Evolutionary conservation across 768 basidiomycete species (phyloP).

Genomic region (Xerocomellus dryophilus): DNA sequence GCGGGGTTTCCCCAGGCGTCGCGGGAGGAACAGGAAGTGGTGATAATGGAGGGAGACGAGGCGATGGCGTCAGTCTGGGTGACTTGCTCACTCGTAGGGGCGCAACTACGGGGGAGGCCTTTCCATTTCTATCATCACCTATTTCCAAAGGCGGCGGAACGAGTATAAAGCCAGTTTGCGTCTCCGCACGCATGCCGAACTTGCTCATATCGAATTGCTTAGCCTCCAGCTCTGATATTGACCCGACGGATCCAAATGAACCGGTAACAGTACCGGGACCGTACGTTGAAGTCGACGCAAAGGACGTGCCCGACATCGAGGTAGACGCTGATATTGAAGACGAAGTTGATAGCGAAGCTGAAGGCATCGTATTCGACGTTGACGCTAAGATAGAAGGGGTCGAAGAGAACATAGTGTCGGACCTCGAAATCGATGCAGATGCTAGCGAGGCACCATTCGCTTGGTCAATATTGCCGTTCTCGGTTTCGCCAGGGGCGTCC

Average conservation of each 20-base stretch:
- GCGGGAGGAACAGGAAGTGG: conserved; percentile 11
- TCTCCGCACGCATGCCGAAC: background rate
- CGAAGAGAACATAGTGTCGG: background rate
- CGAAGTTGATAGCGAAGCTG: conserved; percentile 19
- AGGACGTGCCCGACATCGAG: conserved; percentile 12
- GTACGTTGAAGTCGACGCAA: conserved; percentile 17
- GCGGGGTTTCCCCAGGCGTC: background rate
- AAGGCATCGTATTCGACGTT: conserved; percentile 1
- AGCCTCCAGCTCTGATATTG: conserved; percentile 22
- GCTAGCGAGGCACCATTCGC: background rate
- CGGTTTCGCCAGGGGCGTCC: conserved; percentile 10
- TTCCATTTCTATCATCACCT: conserved; percentile 1
- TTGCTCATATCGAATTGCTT: conserved; percentile 19
- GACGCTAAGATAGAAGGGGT: background rate
- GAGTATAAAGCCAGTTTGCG: conserved; percentile 20
- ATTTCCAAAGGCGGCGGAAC: conserved; percentile 25
- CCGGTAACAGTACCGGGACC: conserved; percentile 6
- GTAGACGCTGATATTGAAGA: conserved; percentile 17
- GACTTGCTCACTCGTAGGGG: conserved; percentile 28
- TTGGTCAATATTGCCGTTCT: conserved; percentile 9
- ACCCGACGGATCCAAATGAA: conserved; percentile 19
- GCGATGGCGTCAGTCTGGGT: conserved; percentile 19
- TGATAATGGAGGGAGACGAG: conserved; percentile 14
- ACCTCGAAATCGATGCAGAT: conserved; percentile 3
- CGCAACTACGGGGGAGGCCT: conserved; percentile 16